phyloP scores from a whole-genome alignment of 2,329 filamentous ascomycete genomes.

The Trichophaea hybrida region DNA sequence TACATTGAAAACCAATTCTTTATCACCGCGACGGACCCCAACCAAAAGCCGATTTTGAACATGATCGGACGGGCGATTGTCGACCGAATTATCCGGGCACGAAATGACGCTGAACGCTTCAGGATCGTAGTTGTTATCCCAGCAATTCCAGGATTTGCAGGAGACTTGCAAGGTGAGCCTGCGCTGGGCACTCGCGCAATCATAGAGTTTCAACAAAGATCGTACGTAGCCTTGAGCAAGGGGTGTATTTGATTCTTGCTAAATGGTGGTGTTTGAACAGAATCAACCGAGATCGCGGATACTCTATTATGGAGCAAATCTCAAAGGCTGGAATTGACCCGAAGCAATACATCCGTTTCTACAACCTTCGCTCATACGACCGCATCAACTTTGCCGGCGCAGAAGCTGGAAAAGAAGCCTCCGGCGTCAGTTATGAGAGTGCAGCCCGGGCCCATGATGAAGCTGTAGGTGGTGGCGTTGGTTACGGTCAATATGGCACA shows the following conservation, averaged over 20 bases:
- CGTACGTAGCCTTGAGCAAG: constrained; percentile 47
- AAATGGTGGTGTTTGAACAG: constrained; percentile 24
- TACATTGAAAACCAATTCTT: constrained; percentile 81
- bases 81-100: constrained; percentile 58
- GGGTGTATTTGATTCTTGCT: constrained; percentile 31
- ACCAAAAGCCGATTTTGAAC: constrained; percentile 60
- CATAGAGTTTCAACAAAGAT: constrained; percentile 76
- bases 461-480: constrained; percentile 29
- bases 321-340: constrained; percentile 53
- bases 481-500: constrained; percentile 21
- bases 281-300: constrained; percentile 56
- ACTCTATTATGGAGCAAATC: constrained; percentile 63
- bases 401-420: constrained; percentile 42
- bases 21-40: constrained; percentile 61
- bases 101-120: constrained; percentile 50
- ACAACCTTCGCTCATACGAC: constrained; percentile 73
- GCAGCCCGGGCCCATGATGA: constrained; percentile 30
- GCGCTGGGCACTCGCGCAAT: constrained; percentile 67
- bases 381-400: constrained; percentile 57
- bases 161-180: constrained; percentile 58
- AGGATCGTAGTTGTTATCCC: constrained; percentile 67
- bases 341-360: constrained; percentile 63
- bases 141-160: constrained; percentile 67
- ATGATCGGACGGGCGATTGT: constrained; percentile 67
- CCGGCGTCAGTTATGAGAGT: constrained; percentile 52